Evolutionary conservation across 495 filamentous ascomycete genomes (phyloP), one percentile per base, ranked within the genome.

Genomic region (Aspergillus bridgeri): DNA sequence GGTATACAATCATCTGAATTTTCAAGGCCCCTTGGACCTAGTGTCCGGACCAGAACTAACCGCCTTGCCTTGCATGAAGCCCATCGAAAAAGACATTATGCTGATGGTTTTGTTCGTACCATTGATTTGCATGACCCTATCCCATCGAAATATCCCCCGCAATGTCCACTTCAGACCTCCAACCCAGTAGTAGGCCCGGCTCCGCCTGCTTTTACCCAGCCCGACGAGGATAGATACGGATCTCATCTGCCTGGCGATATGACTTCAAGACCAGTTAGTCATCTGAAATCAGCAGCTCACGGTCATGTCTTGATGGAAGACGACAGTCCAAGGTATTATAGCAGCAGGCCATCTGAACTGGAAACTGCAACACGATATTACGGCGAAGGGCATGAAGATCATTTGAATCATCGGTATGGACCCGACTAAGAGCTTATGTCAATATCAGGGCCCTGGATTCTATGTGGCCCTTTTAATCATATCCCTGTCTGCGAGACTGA

Each of bases 51-150:
- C 54, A 57, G 51, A 47, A 52, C 60, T 57, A 46, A 66, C 58
- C 61, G 59, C 7, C 53, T 53, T 54, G 43, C 65, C 42, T 48
- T 61, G 18, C 51, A 63, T 54, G 61, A 59, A 24, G 38, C 51
- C 21, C 54, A 60, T 29, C 54, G 58, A 7, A 60, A 61, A 27
- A 66, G 63, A 22, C 55, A 67, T 18, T 75, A 77, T 60, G 73
- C 74, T 8, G 69, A 74, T 55, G 71, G 61, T 54, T 75, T 77
- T 56, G 66, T 75, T 53, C 74, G 71, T 54, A 63, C 64, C 27
- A 59, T 77, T 65, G 71, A 70, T 57, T 52, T 63, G 21, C 65
- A 59, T 45, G 70, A 72, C 42, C 57, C 63, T 33, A 53, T 50
- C 50, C 63, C 68, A 42, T 47, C 59, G 52, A 66, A 67, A 24